Conservation (phyloP, 2,329 filamentous ascomycete species). For the Aspergillus fumigatiaffinis region DNA sequence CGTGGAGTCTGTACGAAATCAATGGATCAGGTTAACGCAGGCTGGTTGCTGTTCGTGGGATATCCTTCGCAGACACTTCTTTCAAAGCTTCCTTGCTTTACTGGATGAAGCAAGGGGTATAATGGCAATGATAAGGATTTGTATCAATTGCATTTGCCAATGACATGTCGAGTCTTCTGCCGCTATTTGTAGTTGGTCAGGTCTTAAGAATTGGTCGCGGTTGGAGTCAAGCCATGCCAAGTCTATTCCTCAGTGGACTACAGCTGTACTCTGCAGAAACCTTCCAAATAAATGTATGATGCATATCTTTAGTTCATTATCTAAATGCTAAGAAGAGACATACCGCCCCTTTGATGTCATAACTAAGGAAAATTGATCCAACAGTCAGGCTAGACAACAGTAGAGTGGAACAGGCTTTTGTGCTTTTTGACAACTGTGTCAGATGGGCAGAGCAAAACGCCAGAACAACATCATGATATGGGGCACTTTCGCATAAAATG, state of each 20-base stretch:
- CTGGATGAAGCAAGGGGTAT: neutral
- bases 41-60: neutral
- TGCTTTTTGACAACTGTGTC: neutral
- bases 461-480: neutral
- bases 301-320: neutral
- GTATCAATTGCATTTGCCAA: neutral
- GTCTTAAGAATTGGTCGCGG: neutral
- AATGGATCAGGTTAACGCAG: neutral
- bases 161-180: neutral
- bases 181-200: neutral
- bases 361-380: neutral
- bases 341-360: neutral
- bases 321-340: neutral
- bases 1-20: neutral
- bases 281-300: neutral
- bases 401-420: neutral
- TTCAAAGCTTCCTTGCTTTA: neutral
- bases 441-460: neutral
- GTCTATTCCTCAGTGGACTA: neutral
- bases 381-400: neutral
- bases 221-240: neutral
- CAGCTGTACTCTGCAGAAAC: neutral
- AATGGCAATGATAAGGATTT: neutral
- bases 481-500: neutral
- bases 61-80: neutral